Evolutionary conservation across 768 basidiomycete species (phyloP), one percentile per base, ranked within the genome.

Genomic region (Lyophyllum shimeji): DNA sequence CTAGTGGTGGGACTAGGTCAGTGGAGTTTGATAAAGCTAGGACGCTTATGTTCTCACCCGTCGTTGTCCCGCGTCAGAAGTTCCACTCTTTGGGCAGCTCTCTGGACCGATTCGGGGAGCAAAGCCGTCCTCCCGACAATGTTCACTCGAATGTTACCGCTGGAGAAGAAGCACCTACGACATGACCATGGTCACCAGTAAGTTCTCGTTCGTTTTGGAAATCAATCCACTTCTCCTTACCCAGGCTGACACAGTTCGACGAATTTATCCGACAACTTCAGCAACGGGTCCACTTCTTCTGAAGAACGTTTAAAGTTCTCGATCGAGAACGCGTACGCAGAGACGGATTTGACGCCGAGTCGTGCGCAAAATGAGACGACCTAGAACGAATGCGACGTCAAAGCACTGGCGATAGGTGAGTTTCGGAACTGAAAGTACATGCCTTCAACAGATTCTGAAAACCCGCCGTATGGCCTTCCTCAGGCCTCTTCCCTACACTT

Each of bases 261-360:
- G 25, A 98, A 77, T 59, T 88, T 86, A 79, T 59, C 60, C 0
- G 90, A 89, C 46, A 99, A 70, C n/a, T 74, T 69, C 93, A 99
- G 94, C 62, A 98, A 78, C 1, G 85, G 84, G 23, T 89, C 84
- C 1, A 99, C 93, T 69, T 99, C 97, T 3, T 87, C 87, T 52
- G 82, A 76, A 0, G 89, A 81, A 20, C 97, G 82, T 58, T 91
- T 91, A 75, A 98, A 98, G 73, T 98, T 99, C 64, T 98, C 96
- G 57, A 98, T 94, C 1, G 95, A 84, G 71, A 99, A 99, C n/a
- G 94, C 93, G 64, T 96, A 99, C n/a, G 89, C 91, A 1, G 93
- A 87, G 23, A 98, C 94, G 57, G 89, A 93, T 56, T 76, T 80
- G 46, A 99, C 80, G 12, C 84, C 75, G n/a, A 99, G 79, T 1